These are phyloP conservation scores for Russula virescens DNA, from an alignment of 768 basidiomycete genomes.

Conservation along the genomic window DNA sequence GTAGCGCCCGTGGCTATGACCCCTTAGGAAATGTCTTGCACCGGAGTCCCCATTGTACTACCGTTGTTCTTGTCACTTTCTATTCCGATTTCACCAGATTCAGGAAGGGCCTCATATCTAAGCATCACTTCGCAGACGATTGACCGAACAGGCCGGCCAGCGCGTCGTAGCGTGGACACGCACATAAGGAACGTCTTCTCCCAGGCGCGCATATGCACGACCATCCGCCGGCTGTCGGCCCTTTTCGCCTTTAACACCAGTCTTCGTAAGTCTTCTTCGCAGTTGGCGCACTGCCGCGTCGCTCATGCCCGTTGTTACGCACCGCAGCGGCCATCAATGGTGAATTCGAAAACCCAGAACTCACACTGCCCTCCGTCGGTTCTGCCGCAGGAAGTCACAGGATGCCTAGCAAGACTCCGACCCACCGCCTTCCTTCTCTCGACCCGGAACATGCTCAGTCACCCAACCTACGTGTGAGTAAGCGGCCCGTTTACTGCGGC, in stretches of 20 bases:
- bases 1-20: conserved; percentile 7
- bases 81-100: background rate
- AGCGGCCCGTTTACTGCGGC: background rate
- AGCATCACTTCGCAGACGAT: conserved; percentile 42
- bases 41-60: background rate
- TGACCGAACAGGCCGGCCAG: conserved; percentile 65
- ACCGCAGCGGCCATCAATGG: conserved; percentile 47
- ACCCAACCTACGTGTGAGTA: background rate
- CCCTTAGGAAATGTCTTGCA: conserved; percentile 2
- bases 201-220: conserved; percentile 61
- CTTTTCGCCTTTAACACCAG: conserved; percentile 61
- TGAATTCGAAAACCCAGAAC: conserved; percentile 40
- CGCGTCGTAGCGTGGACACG: conserved; percentile 60
- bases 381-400: background rate
- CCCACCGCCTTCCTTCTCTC: background rate
- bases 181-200: conserved; percentile 68
- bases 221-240: conserved; percentile 65
- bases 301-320: background rate
- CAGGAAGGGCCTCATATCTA: background rate
- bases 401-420: background rate
- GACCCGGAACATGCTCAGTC: background rate
- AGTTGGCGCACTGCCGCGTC: too few species aligned
- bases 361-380: conserved; percentile 29
- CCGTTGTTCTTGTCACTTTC: background rate
- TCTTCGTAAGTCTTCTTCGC: conserved; percentile 46